These are phyloP conservation scores for Kwoniella botswanensis DNA, from an alignment of 768 basidiomycete species.

Conservation along the genomic window DNA sequence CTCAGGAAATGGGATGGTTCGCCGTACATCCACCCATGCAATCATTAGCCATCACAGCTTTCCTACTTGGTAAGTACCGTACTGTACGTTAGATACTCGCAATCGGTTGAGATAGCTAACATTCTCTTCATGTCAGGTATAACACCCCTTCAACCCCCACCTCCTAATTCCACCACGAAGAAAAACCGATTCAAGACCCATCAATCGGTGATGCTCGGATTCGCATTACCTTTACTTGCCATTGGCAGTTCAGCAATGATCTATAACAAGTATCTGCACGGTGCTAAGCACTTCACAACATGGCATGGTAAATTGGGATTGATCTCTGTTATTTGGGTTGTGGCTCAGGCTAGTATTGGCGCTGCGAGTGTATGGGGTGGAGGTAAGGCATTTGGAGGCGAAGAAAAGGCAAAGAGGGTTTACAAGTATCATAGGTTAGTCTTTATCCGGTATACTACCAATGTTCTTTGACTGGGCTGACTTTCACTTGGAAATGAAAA, in stretches of 20 bases:
- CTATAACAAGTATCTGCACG: conserved; percentile 66
- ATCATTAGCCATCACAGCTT: conserved; percentile 64
- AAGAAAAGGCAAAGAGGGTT: conserved; percentile 69
- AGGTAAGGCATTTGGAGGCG: conserved; percentile 74
- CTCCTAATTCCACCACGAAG: conserved; percentile 71
- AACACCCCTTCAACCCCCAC: conserved; percentile 64
- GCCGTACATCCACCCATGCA: conserved; percentile 71
- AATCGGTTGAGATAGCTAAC: too few species aligned
- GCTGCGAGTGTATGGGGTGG: conserved; percentile 78
- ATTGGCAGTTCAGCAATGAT: conserved; percentile 69
- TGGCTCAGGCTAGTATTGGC: conserved; percentile 67
- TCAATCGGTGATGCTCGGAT: conserved; percentile 66
- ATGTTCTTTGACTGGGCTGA: background rate
- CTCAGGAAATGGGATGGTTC: conserved; percentile 65
- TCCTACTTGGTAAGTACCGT: conserved; percentile 67
- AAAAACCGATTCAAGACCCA: conserved; percentile 71
- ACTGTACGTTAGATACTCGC: background rate
- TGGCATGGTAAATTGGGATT: conserved; percentile 82
- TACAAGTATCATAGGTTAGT: conserved; percentile 79
- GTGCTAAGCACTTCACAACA: conserved; percentile 67
- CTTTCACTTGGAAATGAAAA: background rate
- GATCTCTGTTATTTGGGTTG: conserved; percentile 67
- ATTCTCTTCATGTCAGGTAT: conserved; percentile 20
- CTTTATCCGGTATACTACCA: conserved; percentile 2
- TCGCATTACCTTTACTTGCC: conserved; percentile 67